Base-by-base conservation (phyloP, 805 yeast species). In the Candida morakotiae region DNA sequence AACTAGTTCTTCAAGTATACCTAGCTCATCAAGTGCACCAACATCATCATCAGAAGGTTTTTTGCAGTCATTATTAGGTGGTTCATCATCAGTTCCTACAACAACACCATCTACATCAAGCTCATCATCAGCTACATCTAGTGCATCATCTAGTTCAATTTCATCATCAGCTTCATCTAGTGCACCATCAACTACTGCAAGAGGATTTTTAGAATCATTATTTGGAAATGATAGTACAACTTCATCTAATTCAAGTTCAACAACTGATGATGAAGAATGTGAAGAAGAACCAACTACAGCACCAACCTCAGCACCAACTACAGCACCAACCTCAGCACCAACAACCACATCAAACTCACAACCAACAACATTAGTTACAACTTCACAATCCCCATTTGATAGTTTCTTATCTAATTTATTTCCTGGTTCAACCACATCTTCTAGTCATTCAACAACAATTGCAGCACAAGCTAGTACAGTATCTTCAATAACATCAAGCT, bases 211-310 rank as follows among this genome's bases (percentile, higher is more conserved):
- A n/a, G 30, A 24, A 22, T 22, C 24, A 5, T 25, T 33, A 10
- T 25, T 33, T 19, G 38, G 27, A 6, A 8, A n/a, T 30, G 25
- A 15, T 21, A 14, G 13, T 17, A 21, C 33, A 20, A 22, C 31
- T 6, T 15, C 18, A 16, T 17, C 27, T 28, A 28, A 27, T 13
- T 11, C 34, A 19, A 25, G 17, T 14, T 18, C 33, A n/a, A 20
- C 39, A 21, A 37, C 21, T n/a, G 39, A 35, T 31, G 47, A 44
- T 9, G 44, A 37, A n/a, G 30, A 33, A 5, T 38, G 41, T 25
- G 44, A 42, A 31, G 40, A 32, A 18, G 34, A 32, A 15, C 6
- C 34, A 7, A 15, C 30, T n/a, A 20, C 22, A 9, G 3, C 31
- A 14, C n/a, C 37, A n/a, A n/a, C n/a, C n/a, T n/a, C n/a, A 22